Conservation (phyloP, 2,329 filamentous ascomycete species). For the Daldinia sp. region DNA sequence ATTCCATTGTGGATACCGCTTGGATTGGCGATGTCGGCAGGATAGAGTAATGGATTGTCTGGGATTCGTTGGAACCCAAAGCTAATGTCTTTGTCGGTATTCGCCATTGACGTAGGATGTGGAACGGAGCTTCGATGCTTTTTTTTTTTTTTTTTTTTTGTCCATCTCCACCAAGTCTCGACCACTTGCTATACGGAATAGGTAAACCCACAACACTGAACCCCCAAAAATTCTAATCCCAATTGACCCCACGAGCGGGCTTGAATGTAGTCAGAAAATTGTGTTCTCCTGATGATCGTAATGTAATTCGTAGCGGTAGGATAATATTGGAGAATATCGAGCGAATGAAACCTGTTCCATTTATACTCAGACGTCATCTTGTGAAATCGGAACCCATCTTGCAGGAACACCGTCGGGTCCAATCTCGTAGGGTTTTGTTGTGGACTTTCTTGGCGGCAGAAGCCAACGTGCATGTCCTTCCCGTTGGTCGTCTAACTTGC, state of each 20-base stretch:
- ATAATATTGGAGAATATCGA: neutral
- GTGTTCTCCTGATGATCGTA: conserved; percentile 15
- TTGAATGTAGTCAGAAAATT: conserved; percentile 18
- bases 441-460: conserved; percentile 72
- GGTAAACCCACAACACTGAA: conserved; percentile 20
- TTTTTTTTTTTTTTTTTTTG: neutral
- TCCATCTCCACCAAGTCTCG: conserved; percentile 4
- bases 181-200: conserved; percentile 10
- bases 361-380: conserved; percentile 36
- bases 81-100: conserved; percentile 13
- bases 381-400: conserved; percentile 64
- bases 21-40: conserved; percentile 40
- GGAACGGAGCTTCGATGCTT: conserved; percentile 11
- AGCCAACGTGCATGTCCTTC: conserved; percentile 77
- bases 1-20: conserved; percentile 31
- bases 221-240: conserved; percentile 18
- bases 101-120: conserved; percentile 34
- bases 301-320: conserved; percentile 1
- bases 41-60: conserved; percentile 30
- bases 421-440: conserved; percentile 66
- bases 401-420: conserved; percentile 69
- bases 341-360: neutral
- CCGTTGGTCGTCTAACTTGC: conserved; percentile 74
- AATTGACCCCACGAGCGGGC: conserved; percentile 10
- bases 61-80: conserved; percentile 28